A percentile compares a stretch with the other conserved stretches of the same genome.
phyloP scores from a whole-genome alignment of 2,329 filamentous ascomycete genomes.

The Arachnomyces sp. region DNA sequence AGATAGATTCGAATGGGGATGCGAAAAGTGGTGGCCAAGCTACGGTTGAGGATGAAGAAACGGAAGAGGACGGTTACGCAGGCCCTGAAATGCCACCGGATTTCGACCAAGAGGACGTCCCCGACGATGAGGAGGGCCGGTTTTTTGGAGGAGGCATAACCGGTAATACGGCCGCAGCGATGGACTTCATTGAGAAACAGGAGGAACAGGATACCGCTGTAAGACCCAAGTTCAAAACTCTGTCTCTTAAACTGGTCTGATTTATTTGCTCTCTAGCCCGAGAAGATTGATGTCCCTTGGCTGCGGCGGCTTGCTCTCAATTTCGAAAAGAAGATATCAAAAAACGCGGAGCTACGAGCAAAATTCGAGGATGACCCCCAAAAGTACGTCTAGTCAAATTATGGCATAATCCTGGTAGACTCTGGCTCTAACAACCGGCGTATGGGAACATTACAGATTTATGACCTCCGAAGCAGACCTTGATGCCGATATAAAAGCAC shows the following conservation, averaged over 20 bases:
- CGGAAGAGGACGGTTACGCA: slow-evolving; percentile 41
- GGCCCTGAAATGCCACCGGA: slow-evolving; percentile 52
- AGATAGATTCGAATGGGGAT: slow-evolving; percentile 45
- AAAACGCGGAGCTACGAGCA: slow-evolving; percentile 81
- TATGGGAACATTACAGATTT: slow-evolving; percentile 48
- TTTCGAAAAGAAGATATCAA: slow-evolving; percentile 85
- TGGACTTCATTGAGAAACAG: slow-evolving; percentile 77
- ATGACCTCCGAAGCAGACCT: slow-evolving; percentile 82
- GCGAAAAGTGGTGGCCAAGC: slow-evolving; percentile 40
- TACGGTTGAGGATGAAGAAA: slow-evolving; percentile 41
- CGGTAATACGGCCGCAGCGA: slow-evolving; percentile 67
- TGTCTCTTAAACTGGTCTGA: no score
- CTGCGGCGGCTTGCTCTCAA: slow-evolving; percentile 70
- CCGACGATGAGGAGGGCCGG: slow-evolving; percentile 81
- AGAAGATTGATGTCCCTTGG: slow-evolving; percentile 79
- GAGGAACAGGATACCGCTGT: slow-evolving; percentile 47
- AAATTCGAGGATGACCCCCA: slow-evolving; percentile 73
- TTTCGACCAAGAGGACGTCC: slow-evolving; percentile 50
- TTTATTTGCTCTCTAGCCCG: slow-evolving; percentile 35
- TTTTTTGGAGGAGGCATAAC: slow-evolving; percentile 94
- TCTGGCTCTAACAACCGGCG: slow-evolving; percentile 10
- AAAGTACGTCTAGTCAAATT: slow-evolving; percentile 44
- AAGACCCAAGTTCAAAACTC: slow-evolving; percentile 9
- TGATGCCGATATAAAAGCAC: slow-evolving; percentile 75
- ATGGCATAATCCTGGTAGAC: not conserved